These are phyloP conservation scores for Stachybotrys chartarum DNA, from an alignment of 2,329 filamentous ascomycete species.

Conservation along the genomic window DNA sequence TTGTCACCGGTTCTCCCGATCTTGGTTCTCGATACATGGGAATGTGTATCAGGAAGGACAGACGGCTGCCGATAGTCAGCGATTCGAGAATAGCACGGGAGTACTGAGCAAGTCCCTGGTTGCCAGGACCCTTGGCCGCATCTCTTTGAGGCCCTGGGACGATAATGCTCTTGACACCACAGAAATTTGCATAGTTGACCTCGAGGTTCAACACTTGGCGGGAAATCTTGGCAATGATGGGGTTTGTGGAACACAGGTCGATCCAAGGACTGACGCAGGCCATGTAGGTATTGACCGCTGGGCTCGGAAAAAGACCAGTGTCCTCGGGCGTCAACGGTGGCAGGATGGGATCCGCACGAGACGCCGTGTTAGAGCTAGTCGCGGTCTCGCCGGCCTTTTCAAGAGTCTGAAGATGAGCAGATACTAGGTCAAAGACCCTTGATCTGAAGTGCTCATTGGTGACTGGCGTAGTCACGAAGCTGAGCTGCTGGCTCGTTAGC, in stretches of 20 bases:
- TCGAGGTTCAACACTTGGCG: conserved; percentile 86
- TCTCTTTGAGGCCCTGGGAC: conserved; percentile 69
- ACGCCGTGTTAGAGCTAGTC: conserved; percentile 35
- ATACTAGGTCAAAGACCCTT: conserved; percentile 57
- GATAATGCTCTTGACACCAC: conserved; percentile 76
- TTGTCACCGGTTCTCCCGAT: conserved; percentile 42
- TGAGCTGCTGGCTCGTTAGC: conserved; percentile 50
- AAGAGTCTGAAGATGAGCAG: conserved; percentile 43
- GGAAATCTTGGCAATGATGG: conserved; percentile 77
- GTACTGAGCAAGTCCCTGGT: conserved; percentile 62
- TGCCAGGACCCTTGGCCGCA: conserved; percentile 41
- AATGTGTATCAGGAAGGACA: conserved; percentile 74
- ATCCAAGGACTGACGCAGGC: conserved; percentile 88
- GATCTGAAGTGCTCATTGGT: conserved; percentile 67
- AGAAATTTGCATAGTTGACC: conserved; percentile 92
- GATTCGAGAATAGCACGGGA: conserved; percentile 78
- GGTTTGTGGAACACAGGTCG: conserved; percentile 76
- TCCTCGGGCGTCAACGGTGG: conserved; percentile 73
- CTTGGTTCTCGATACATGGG: conserved; percentile 74
- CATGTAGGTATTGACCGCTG: conserved; percentile 65
- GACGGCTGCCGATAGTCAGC: conserved; percentile 64
- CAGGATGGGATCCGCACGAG: conserved; percentile 49
- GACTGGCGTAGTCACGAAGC: conserved; percentile 71
- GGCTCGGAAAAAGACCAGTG: conserved; percentile 63
- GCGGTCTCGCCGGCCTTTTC: conserved; percentile 29